Evolutionary conservation across 2,329 filamentous ascomycete species (phyloP).

Genomic region (Trichoderma afroharzianum): DNA sequence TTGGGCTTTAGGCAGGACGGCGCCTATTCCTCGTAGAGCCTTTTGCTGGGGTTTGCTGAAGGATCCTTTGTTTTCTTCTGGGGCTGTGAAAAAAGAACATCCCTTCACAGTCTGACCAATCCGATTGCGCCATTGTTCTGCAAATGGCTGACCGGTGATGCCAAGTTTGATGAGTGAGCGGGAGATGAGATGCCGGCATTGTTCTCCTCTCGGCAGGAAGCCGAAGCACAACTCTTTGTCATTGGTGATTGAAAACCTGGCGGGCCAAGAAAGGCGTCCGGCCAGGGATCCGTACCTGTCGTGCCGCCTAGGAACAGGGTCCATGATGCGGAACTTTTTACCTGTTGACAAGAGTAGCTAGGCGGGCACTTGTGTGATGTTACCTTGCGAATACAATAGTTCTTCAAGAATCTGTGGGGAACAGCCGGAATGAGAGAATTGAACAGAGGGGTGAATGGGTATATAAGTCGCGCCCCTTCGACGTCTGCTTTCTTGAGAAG

Average conservation of each 20-base stretch:
- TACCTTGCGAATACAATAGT: constrained; percentile 4
- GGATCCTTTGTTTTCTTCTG: not conserved
- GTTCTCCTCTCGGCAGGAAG: not conserved
- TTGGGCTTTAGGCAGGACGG: not conserved
- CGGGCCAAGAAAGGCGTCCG: not conserved
- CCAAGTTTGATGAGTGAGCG: not conserved
- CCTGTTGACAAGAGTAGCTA: not conserved
- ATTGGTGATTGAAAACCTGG: not conserved
- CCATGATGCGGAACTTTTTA: not conserved
- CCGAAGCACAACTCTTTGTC: not conserved
- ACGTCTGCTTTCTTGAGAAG: not conserved
- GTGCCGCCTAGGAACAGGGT: not conserved
- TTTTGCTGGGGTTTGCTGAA: not conserved
- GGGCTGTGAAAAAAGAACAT: not conserved
- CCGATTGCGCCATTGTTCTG: not conserved
- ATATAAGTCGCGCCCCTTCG: not conserved
- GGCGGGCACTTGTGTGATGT: not conserved
- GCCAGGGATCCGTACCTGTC: not conserved
- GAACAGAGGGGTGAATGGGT: not conserved
- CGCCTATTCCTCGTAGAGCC: not conserved
- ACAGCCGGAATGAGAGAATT: not conserved
- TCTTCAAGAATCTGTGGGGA: not conserved
- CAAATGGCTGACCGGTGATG: not conserved
- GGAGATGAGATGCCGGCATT: not conserved
- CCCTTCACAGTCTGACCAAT: not conserved